These are phyloP conservation scores for Sporothrix inflata DNA, from an alignment of 2,329 filamentous ascomycete species.

Conservation along the genomic window DNA sequence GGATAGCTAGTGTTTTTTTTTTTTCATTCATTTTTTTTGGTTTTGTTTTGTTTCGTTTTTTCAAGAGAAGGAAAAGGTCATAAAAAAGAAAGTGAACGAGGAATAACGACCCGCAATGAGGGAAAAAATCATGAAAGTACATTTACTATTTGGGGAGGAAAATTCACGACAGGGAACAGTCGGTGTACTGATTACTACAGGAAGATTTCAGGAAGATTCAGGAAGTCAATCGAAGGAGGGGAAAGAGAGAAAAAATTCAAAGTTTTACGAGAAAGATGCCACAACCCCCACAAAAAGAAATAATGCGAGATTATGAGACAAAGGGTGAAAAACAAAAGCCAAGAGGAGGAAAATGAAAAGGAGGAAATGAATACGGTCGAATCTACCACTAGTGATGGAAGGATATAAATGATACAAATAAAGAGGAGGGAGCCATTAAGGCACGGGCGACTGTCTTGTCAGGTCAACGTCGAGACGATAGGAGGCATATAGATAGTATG, in stretches of 20 bases:
- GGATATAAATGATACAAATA: background rate
- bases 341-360: conserved; percentile 5
- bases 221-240: background rate
- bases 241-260: background rate
- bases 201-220: background rate
- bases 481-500: conserved; percentile 7
- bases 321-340: background rate
- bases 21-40: background rate
- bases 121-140: background rate
- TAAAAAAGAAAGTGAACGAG: background rate
- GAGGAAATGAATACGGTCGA: background rate
- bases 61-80: background rate
- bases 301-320: background rate
- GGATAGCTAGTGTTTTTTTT: conserved; percentile 4
- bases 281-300: background rate
- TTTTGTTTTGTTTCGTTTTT: background rate
- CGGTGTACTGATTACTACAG: conserved; percentile 7
- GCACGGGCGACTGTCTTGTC: background rate
- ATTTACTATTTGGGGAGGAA: background rate
- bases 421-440: conserved; percentile 17
- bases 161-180: background rate
- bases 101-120: conserved; percentile 18
- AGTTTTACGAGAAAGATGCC: background rate
- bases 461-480: background rate
- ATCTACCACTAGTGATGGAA: background rate